Percentiles rank a stretch among this genome's conserved stretches.
These are phyloP conservation scores for Clonostachys rosea DNA, from an alignment of 2,329 filamentous ascomycete genomes.

Conservation along the genomic window DNA sequence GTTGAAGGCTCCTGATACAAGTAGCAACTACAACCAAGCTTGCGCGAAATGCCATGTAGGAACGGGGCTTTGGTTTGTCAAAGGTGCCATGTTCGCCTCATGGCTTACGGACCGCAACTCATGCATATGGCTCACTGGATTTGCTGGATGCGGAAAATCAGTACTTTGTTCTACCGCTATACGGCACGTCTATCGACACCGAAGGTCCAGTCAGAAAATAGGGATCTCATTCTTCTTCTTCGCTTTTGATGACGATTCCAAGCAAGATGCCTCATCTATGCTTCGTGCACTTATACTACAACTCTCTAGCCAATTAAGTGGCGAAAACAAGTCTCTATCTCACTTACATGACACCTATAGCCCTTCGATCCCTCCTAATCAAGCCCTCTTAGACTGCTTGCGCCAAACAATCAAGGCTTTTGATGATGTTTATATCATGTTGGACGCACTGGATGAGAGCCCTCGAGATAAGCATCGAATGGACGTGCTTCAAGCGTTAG, in stretches of 20 bases:
- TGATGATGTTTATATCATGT: slow-evolving; percentile 21
- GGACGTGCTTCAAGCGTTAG: slow-evolving; percentile 15
- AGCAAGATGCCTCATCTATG: slow-evolving; percentile 20
- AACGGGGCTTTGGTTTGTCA: slow-evolving; percentile 26
- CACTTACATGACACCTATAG: slow-evolving; percentile 9
- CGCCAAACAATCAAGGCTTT: slow-evolving; percentile 18
- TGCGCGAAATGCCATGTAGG: slow-evolving; percentile 19
- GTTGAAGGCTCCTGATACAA: slow-evolving; percentile 27
- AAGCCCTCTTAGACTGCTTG: slow-evolving; percentile 13
- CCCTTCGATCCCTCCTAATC: slow-evolving; percentile 8
- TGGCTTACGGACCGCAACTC: slow-evolving; percentile 19
- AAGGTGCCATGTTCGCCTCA: slow-evolving; percentile 8
- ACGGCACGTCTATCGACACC: slow-evolving; percentile 14
- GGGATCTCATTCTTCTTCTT: slow-evolving; percentile 33
- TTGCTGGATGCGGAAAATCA: slow-evolving; percentile 32
- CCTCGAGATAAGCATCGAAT: slow-evolving; percentile 13
- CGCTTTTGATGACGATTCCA: slow-evolving; percentile 24
- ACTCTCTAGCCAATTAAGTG: slow-evolving; percentile 16
- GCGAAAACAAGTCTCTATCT: slow-evolving; percentile 7
- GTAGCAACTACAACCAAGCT: slow-evolving; percentile 21
- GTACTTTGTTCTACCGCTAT: slow-evolving; percentile 29
- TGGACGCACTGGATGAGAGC: slow-evolving; percentile 31
- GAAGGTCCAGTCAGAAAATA: slow-evolving; percentile 9
- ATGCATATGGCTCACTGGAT: slow-evolving; percentile 31
- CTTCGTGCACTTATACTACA: slow-evolving; percentile 25